These are phyloP conservation scores for Acacia confusa DNA, from an alignment of 306 rosid genomes.

Conservation along the genomic window DNA sequence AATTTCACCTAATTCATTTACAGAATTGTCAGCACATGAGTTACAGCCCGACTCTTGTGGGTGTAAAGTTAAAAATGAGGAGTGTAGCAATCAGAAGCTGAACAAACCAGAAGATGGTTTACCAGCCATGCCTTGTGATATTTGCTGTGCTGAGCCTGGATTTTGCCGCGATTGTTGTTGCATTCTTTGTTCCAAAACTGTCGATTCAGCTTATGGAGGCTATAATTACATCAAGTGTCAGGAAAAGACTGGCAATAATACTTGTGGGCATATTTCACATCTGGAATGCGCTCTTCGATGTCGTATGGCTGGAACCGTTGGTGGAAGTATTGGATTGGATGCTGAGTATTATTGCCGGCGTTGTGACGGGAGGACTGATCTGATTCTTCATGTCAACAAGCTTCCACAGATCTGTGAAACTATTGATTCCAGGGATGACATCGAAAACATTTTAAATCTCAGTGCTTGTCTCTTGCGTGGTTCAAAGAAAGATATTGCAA, in stretches of 20 bases:
- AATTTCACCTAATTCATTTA: neutral
- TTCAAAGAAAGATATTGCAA: slow-evolving; percentile 54
- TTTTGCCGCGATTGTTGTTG: slow-evolving; percentile 89
- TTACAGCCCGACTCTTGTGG: slow-evolving; percentile 21
- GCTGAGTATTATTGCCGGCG: slow-evolving; percentile 79
- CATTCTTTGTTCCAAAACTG: slow-evolving; percentile 67
- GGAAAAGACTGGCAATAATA: slow-evolving; percentile 37
- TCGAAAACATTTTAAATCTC: slow-evolving; percentile 57
- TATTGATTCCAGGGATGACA: slow-evolving; percentile 49
- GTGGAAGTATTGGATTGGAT: slow-evolving; percentile 67
- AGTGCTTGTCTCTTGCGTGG: slow-evolving; percentile 74
- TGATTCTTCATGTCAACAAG: slow-evolving; percentile 56
- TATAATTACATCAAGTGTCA: slow-evolving; percentile 72
- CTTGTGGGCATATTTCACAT: slow-evolving; percentile 84
- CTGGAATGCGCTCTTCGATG: slow-evolving; percentile 71
- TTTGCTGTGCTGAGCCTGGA: slow-evolving; percentile 71
- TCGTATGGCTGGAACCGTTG: slow-evolving; percentile 74
- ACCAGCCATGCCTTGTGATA: slow-evolving; percentile 59
- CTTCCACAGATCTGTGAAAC: slow-evolving; percentile 54
- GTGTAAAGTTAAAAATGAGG: slow-evolving; percentile 72
- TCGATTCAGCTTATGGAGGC: slow-evolving; percentile 54
- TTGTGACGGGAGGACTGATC: slow-evolving; percentile 78
- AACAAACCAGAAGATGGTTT: slow-evolving; percentile 39
- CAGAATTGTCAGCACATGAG: slow-evolving; percentile 39
- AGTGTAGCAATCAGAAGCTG: slow-evolving; percentile 49